phyloP scores from a whole-genome alignment of 805 yeast species.

The Crinitomyces ghanaensis region DNA sequence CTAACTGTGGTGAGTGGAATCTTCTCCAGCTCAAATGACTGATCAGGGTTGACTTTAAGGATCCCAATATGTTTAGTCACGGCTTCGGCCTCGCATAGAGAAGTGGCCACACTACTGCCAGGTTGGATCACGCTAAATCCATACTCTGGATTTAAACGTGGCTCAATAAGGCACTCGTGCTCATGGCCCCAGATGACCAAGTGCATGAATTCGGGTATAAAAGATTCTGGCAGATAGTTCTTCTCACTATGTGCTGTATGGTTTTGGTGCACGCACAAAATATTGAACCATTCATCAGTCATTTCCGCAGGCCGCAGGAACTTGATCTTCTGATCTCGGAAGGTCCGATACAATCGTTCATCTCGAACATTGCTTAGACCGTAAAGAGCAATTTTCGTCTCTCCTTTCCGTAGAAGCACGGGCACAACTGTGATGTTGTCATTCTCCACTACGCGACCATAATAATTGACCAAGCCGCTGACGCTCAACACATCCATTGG shows the following conservation, averaged over 20 bases:
- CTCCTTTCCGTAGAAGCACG: slow-evolving; percentile 69
- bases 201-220: slow-evolving; percentile 72
- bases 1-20: slow-evolving; percentile 60
- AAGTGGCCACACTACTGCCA: slow-evolving; percentile 90
- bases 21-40: slow-evolving; percentile 47
- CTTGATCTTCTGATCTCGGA: slow-evolving; percentile 67
- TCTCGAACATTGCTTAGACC: slow-evolving; percentile 86
- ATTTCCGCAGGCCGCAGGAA: slow-evolving; percentile 58
- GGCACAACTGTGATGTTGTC: slow-evolving; percentile 70
- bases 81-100: slow-evolving; percentile 76
- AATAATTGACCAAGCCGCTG: slow-evolving; percentile 77
- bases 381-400: slow-evolving; percentile 71
- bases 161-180: slow-evolving; percentile 78
- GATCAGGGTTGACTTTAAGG: too few relatives aligned
- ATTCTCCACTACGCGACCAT: slow-evolving; percentile 68
- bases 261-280: slow-evolving; percentile 87
- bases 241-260: slow-evolving; percentile 69
- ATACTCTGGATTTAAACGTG: slow-evolving; percentile 39
- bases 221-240: slow-evolving; percentile 72
- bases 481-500: slow-evolving; percentile 80
- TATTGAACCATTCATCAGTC: slow-evolving; percentile 64
- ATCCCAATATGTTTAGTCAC: slow-evolving; percentile 64
- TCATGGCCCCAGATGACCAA: slow-evolving; percentile 96
- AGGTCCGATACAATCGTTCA: slow-evolving; percentile 73
- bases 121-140: slow-evolving; percentile 79